Evolutionary conservation across 495 filamentous ascomycete genomes (phyloP).

Genomic region (Neurospora sp.): DNA sequence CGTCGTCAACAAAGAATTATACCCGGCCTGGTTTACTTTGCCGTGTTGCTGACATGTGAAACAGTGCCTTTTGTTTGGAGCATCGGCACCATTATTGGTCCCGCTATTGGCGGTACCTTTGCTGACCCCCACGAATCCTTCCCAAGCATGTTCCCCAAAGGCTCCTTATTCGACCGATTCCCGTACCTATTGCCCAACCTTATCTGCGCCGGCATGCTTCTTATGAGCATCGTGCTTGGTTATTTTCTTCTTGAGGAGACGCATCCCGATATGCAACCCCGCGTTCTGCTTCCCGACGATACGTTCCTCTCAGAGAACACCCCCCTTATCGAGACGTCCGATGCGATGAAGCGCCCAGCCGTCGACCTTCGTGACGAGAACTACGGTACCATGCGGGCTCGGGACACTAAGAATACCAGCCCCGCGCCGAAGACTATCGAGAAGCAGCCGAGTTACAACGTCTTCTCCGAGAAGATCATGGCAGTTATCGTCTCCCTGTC

Average conservation of each 20-base stretch:
- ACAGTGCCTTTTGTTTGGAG: constrained; percentile 80
- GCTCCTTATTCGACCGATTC: constrained; percentile 59
- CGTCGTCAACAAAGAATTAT: background rate
- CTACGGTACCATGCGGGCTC: constrained; percentile 66
- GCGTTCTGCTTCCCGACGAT: constrained; percentile 41
- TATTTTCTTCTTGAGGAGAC: constrained; percentile 69
- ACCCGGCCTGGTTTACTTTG: background rate
- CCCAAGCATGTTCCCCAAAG: constrained; percentile 50
- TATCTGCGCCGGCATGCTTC: constrained; percentile 60
- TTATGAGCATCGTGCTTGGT: constrained; percentile 63
- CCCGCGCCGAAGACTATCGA: constrained; percentile 17
- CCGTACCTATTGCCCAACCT: constrained; percentile 79
- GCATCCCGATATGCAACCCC: constrained; percentile 66
- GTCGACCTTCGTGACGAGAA: constrained; percentile 64
- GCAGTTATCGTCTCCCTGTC: constrained; percentile 63
- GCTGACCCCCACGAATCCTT: constrained; percentile 62
- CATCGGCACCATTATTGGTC: constrained; percentile 75
- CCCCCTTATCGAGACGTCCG: constrained; percentile 60
- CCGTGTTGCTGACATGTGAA: background rate
- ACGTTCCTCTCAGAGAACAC: constrained; percentile 52
- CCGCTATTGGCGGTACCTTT: constrained; percentile 70
- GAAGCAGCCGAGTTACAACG: constrained; percentile 25
- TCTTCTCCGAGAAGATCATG: constrained; percentile 55
- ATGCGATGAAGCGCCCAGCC: constrained; percentile 55
- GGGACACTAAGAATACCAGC: constrained; percentile 36